A percentile compares a stretch with the other conserved stretches of the same genome.
phyloP scores from a whole-genome alignment of 768 basidiomycete species.

The Podaxis carcinomalis region DNA sequence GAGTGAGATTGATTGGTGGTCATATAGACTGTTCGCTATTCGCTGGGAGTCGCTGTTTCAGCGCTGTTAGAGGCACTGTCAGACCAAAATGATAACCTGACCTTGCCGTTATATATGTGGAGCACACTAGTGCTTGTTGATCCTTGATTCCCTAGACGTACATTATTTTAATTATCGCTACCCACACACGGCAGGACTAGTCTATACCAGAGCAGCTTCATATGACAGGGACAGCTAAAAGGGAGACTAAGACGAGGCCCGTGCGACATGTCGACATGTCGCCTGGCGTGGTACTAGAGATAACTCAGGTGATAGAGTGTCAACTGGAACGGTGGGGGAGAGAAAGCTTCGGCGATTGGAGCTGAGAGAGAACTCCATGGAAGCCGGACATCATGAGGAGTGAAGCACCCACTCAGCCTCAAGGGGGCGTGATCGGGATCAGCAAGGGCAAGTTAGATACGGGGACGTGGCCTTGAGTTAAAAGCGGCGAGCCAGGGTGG shows the following conservation, averaged over 20 bases:
- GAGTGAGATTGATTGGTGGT: neutral
- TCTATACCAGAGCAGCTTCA: neutral
- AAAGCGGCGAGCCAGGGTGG: neutral
- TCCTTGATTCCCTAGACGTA: conserved; percentile 18
- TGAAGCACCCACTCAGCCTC: neutral
- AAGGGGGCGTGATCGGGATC: neutral
- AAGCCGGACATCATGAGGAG: neutral
- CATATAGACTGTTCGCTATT: conserved; percentile 62
- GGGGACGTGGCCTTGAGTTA: neutral
- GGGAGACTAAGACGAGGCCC: neutral
- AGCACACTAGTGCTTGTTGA: conserved; percentile 67
- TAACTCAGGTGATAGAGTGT: neutral
- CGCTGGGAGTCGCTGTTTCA: conserved; percentile 54
- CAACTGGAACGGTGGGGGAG: neutral
- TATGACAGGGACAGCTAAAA: too few species aligned
- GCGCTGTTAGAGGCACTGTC: conserved; percentile 86
- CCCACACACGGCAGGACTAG: neutral
- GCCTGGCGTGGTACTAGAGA: neutral
- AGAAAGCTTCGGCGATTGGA: neutral
- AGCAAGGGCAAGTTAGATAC: neutral
- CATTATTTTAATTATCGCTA: neutral
- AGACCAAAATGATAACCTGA: conserved; percentile 96
- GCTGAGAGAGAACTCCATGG: neutral
- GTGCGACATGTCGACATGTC: neutral
- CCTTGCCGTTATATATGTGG: conserved; percentile 96